A percentile compares a stretch with the other conserved stretches of the same genome.
These are phyloP conservation scores for Jatropha curcas DNA, from an alignment of 345 rosid genomes.

Conservation along the genomic window DNA sequence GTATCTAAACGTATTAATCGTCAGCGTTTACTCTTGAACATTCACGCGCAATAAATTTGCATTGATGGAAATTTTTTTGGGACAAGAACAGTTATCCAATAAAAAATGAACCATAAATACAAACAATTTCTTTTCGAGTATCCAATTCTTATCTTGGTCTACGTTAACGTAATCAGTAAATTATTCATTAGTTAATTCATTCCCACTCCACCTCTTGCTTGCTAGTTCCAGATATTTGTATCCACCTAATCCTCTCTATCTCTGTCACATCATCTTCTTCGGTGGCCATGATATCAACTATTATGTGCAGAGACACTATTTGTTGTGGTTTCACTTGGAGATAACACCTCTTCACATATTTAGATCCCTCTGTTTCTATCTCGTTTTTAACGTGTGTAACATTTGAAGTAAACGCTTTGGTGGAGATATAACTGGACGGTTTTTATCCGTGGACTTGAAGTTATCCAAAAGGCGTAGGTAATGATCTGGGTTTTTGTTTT, in stretches of 20 bases:
- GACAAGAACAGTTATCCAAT: background rate
- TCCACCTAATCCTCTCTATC: background rate
- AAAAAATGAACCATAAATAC: background rate
- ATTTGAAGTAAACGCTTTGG: background rate
- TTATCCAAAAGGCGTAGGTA: constrained; percentile 14
- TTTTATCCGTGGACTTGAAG: constrained; percentile 2
- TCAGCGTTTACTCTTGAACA: constrained; percentile 6
- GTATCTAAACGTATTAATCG: background rate
- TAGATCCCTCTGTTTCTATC: background rate
- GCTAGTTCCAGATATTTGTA: background rate
- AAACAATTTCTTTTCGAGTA: background rate
- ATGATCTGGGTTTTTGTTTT: constrained; percentile 12
- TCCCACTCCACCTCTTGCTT: background rate
- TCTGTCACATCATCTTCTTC: background rate
- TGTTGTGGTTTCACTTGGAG: background rate
- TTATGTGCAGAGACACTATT: background rate
- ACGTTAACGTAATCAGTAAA: background rate
- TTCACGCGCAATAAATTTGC: background rate
- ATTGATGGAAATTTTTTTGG: background rate
- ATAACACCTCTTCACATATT: background rate
- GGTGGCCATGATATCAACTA: background rate
- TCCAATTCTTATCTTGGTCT: background rate
- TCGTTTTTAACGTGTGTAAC: background rate
- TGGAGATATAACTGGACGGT: background rate
- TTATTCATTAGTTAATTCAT: background rate